These are phyloP conservation scores for Phytophthora rubi DNA, from an alignment of 352 stramenopile genomes.

Conservation along the genomic window DNA sequence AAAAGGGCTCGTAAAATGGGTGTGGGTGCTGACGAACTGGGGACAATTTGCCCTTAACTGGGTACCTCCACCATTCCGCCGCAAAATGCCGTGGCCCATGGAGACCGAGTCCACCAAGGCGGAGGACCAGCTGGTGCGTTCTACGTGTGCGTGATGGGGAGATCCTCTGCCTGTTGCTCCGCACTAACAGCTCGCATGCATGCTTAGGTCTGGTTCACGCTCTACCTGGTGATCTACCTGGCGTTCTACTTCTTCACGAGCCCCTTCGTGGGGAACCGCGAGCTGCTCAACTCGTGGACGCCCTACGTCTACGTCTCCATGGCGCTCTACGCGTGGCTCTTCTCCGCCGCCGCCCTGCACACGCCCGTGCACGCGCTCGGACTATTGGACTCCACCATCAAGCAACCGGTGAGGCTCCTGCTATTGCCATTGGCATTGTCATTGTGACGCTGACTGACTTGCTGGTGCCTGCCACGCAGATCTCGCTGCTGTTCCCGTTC, in stretches of 20 bases:
- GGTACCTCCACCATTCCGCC: slow-evolving; percentile 1
- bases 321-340: slow-evolving; percentile 85
- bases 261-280: slow-evolving; percentile 84
- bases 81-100: slow-evolving; percentile 24
- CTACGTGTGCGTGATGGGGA: no score
- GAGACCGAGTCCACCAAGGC: slow-evolving; percentile 36
- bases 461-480: slow-evolving; percentile 27
- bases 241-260: slow-evolving; percentile 92
- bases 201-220: slow-evolving; percentile 78
- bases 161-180: not conserved
- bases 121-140: slow-evolving; percentile 48
- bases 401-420: slow-evolving; percentile 64
- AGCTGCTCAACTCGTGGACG: slow-evolving; percentile 87
- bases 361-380: slow-evolving; percentile 76
- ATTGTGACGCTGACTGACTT: not conserved
- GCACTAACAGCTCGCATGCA: slow-evolving; percentile 10
- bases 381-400: slow-evolving; percentile 82
- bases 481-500: slow-evolving; percentile 87
- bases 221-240: slow-evolving; percentile 82
- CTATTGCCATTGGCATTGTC: not conserved
- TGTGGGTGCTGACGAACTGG: no score
- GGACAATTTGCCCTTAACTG: no score
- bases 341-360: slow-evolving; percentile 77
- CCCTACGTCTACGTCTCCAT: slow-evolving; percentile 90
- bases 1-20: no score